Evolutionary conservation across 441 rosid genomes (phyloP).

Genomic region (Bocquillonia castaneifolia): DNA sequence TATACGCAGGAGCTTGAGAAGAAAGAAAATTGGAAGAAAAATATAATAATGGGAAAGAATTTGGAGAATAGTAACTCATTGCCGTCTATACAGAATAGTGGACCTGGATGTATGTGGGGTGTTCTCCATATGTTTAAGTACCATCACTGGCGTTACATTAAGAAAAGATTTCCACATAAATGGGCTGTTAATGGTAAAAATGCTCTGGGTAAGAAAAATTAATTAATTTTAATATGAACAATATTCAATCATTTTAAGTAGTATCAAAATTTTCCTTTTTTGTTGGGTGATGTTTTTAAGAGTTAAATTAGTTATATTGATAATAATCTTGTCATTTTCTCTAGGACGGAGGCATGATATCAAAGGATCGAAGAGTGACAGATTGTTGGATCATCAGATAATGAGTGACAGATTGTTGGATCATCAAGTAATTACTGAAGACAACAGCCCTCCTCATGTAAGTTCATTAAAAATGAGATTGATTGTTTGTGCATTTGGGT

Average conservation of each 20-base stretch:
- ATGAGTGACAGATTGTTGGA: conserved; percentile 13
- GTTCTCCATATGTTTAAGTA: conserved; percentile 58
- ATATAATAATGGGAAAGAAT: conserved; percentile 57
- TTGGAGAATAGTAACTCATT: conserved; percentile 23
- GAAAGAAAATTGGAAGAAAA: too few species aligned
- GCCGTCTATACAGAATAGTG: conserved; percentile 25
- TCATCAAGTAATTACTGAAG: conserved; percentile 19
- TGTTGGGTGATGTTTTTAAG: too few species aligned
- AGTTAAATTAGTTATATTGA: background rate
- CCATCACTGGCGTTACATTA: conserved; percentile 58
- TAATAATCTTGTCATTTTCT: conserved; percentile 5
- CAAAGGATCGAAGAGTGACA: conserved; percentile 13
- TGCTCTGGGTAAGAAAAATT: conserved; percentile 25
- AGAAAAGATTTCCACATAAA: conserved; percentile 54
- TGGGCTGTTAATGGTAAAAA: conserved; percentile 27
- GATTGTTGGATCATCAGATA: conserved; percentile 11
- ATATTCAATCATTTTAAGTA: too few species aligned
- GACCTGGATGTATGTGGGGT: conserved; percentile 68
- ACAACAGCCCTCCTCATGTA: conserved; percentile 29
- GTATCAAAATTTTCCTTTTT: too few species aligned
- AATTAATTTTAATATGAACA: background rate
- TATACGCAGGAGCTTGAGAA: too few species aligned
- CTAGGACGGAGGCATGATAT: conserved; percentile 31
- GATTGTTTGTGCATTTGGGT: background rate
- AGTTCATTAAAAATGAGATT: conserved; percentile 19